A percentile compares a stretch with the other conserved stretches of the same genome.
These are phyloP conservation scores for Teunomyces gatunensis DNA, from an alignment of 805 yeast species.

Conservation along the genomic window DNA sequence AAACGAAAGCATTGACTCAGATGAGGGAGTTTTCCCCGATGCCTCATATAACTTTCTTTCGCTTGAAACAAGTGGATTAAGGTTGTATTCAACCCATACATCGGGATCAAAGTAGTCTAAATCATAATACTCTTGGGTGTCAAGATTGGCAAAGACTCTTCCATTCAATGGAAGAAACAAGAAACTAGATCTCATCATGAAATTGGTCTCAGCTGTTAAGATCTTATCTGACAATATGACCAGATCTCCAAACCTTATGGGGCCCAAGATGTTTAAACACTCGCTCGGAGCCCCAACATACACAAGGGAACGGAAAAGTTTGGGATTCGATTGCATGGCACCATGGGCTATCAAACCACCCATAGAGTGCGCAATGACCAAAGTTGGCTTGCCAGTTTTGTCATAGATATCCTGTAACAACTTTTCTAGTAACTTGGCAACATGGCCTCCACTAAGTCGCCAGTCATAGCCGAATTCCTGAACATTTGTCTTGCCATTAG, in stretches of 20 bases:
- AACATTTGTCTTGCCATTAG: constrained; percentile 59
- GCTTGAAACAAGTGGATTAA: constrained; percentile 69
- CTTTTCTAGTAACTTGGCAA: constrained; percentile 50
- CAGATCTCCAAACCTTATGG: constrained; percentile 76
- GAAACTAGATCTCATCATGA: constrained; percentile 84
- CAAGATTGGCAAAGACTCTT: constrained; percentile 62
- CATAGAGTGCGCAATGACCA: constrained; percentile 89
- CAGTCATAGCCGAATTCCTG: constrained; percentile 91
- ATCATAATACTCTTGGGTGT: constrained; percentile 55
- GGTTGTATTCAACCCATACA: constrained; percentile 71
- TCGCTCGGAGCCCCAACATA: constrained; percentile 84
- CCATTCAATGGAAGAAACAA: constrained; percentile 77
- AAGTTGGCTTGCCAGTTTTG: constrained; percentile 53
- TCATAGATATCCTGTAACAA: constrained; percentile 46
- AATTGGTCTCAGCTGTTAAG: constrained; percentile 76
- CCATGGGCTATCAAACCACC: constrained; percentile 87
- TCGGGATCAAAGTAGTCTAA: constrained; percentile 79
- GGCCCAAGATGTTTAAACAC: constrained; percentile 85
- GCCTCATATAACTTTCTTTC: constrained; percentile 27
- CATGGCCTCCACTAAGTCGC: constrained; percentile 68
- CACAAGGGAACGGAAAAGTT: constrained; percentile 67
- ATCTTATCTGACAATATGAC: constrained; percentile 72
- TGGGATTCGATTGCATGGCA: constrained; percentile 66
- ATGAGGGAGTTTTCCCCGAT: background rate
- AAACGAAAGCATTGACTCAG: constrained; percentile 11